Evolutionary conservation across 208 protist genomes (phyloP).

Genomic region (Trypanosoma melophagium): DNA sequence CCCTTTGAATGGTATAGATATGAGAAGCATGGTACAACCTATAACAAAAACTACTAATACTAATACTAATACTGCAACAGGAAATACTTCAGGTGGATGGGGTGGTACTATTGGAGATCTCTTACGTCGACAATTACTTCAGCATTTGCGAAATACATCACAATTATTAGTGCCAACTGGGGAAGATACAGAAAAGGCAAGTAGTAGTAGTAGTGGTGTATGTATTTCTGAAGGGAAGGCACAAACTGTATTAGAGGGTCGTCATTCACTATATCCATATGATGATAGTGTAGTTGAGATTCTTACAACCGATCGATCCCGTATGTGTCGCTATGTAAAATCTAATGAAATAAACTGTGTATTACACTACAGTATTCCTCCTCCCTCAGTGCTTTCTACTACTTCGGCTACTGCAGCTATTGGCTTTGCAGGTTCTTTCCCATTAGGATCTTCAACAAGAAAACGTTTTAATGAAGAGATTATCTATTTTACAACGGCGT

Average conservation of each 20-base stretch:
- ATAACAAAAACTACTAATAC: neutral
- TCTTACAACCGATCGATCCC: conserved; percentile 46
- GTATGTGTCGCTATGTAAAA: conserved; percentile 73
- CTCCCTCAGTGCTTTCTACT: conserved; percentile 6
- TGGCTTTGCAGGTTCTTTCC: neutral
- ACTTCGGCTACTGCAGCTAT: neutral
- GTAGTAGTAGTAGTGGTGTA: conserved; percentile 3
- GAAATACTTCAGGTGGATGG: neutral
- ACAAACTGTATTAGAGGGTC: conserved; percentile 39
- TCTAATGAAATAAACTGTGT: conserved; percentile 61
- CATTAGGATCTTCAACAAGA: too few species aligned
- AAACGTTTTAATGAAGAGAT: conserved; percentile 17
- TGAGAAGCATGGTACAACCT: too few species aligned
- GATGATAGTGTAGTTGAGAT: conserved; percentile 72
- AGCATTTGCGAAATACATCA: conserved; percentile 2
- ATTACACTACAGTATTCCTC: conserved; percentile 52
- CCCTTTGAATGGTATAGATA: neutral
- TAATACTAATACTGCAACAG: neutral
- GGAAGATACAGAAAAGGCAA: neutral
- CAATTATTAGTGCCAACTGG: conserved; percentile 14
- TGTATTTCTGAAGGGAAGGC: conserved; percentile 15
- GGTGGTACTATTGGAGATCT: conserved; percentile 17
- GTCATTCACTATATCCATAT: conserved; percentile 48
- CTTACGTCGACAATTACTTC: conserved; percentile 16
- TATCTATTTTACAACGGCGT: conserved; percentile 48